Base-by-base conservation (phyloP, 1,284 basidiomycete species). In the Trichosporon sp. region DNA sequence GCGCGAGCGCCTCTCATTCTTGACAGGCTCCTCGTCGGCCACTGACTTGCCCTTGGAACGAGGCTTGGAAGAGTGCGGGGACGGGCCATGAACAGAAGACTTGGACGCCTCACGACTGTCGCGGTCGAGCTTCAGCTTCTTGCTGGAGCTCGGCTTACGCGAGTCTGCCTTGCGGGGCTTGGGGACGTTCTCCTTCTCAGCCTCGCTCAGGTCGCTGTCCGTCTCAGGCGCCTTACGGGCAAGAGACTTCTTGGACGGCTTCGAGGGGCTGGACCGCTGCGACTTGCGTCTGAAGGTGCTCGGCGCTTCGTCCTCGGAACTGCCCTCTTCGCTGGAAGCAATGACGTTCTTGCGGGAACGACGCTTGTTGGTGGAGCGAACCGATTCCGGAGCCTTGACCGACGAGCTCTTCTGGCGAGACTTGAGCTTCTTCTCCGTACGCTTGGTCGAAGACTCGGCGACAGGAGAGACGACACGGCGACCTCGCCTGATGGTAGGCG, bases 291-390 rank as follows among this genome's bases (percentile, higher is more conserved):
- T 65, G n/a, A 53, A 21, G 27, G 62, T 42, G 25, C 27, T 34
- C 2, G 27, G 25, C 7, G 6, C 18, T 13, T 68, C 69, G 23
- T 68, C 71, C 11, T 63, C 62, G 11, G 35, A 64, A 3, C 47
- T 65, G 23, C 67, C 72, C 27, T 71, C 72, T 31, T 73, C 72
- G 64, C 68, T 71, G 2, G 68, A 70, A 5, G 66, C 68, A 42
- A 73, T 73, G 42, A 73, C 65, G 29, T 71, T 68, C 66, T 72
- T 72, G 47, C 71, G 71, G 2, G 62, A n/a, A 4, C 70, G 70
- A 35, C 71, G 71, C 42, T 68, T 71, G 60, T 21, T n/a, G 62
- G 29, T 31, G 18, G 56, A 25, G 5, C 56, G 56, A 32, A 18
- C 56, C 65, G 44, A 18, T 38, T 68, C 64, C 11, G 56, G 18